A percentile compares a stretch with the other conserved stretches of the same genome.
These are phyloP conservation scores for Kazachstania kunashirensis DNA, from an alignment of 805 yeast species.

Conservation along the genomic window DNA sequence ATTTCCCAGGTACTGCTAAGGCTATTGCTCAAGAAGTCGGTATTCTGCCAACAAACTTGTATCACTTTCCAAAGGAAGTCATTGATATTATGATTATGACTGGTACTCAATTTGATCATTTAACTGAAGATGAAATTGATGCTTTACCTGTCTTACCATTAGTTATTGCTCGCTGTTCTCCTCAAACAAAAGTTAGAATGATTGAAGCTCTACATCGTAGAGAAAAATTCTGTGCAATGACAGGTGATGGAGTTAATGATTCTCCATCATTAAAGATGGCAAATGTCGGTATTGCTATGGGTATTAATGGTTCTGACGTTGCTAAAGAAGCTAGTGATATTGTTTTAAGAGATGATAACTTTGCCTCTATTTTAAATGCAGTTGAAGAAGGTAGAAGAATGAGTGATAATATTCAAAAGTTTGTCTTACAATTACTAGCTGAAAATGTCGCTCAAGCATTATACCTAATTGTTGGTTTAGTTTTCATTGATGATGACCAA, in stretches of 20 bases:
- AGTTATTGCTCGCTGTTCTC: constrained; percentile 89
- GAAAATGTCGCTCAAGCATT: constrained; percentile 89
- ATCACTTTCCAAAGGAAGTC: constrained; percentile 29
- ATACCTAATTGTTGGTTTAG: constrained; percentile 72
- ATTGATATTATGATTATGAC: constrained; percentile 60
- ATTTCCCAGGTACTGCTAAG: constrained; percentile 75
- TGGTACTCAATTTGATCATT: constrained; percentile 70
- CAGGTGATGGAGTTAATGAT: constrained; percentile 98
- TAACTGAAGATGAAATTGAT: constrained; percentile 62
- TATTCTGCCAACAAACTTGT: constrained; percentile 54
- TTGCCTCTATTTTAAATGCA: constrained; percentile 84
- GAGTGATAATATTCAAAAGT: constrained; percentile 88
- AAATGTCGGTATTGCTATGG: constrained; percentile 93
- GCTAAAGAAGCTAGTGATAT: constrained; percentile 98
- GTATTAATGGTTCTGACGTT: constrained; percentile 89
- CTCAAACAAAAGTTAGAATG: constrained; percentile 84
- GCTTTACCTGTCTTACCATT: constrained; percentile 70
- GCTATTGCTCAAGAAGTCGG: constrained; percentile 87
- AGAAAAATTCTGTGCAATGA: constrained; percentile 94
- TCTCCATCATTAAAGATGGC: constrained; percentile 95
- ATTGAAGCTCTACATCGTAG: constrained; percentile 82
- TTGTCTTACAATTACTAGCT: constrained; percentile 87
- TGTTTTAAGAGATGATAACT: constrained; percentile 94
- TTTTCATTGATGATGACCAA: constrained; percentile 59
- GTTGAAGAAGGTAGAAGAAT: constrained; percentile 97